Conservation (phyloP, 2,329 filamentous ascomycete species). For the Cladophialophora exuberans region DNA sequence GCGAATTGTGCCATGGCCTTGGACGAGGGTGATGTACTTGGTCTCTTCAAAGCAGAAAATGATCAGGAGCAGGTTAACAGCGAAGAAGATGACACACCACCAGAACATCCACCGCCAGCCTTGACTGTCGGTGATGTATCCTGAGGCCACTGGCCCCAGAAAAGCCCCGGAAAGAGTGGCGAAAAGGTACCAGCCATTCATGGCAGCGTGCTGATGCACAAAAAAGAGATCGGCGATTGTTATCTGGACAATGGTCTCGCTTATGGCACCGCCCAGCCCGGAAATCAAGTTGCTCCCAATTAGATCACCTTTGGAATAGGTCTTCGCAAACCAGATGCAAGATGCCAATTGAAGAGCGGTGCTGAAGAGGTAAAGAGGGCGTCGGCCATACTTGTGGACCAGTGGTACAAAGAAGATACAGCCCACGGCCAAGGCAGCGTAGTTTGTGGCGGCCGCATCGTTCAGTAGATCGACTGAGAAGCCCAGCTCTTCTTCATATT, state of each 20-base stretch:
- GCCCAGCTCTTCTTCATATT: too few species aligned
- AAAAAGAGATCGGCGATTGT: slow-evolving; percentile 49
- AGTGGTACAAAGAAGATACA: slow-evolving; percentile 50
- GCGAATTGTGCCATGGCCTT: too few species aligned
- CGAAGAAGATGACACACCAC: slow-evolving; percentile 40
- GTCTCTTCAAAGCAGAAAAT: too few species aligned
- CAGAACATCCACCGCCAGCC: slow-evolving; percentile 43
- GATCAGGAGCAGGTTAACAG: slow-evolving; percentile 35
- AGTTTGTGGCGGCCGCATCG: slow-evolving; percentile 45
- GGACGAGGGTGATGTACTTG: too few species aligned
- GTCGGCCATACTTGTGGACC: slow-evolving; percentile 50
- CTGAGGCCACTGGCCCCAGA: slow-evolving; percentile 39
- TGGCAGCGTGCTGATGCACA: slow-evolving; percentile 51
- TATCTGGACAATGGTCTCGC: too few species aligned
- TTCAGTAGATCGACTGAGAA: too few species aligned
- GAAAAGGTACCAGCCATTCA: slow-evolving; percentile 55
- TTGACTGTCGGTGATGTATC: slow-evolving; percentile 37
- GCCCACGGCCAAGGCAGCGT: slow-evolving; percentile 43
- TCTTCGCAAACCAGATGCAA: too few species aligned
- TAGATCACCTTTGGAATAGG: too few species aligned
- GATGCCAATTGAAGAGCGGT: slow-evolving; percentile 41
- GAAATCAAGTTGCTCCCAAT: too few species aligned
- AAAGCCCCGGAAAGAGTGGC: slow-evolving; percentile 41
- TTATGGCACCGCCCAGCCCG: too few species aligned
- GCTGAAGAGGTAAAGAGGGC: slow-evolving; percentile 51